These are phyloP conservation scores for Craterostigma plantagineum DNA, from an alignment of 257 asterid species.

Conservation along the genomic window DNA sequence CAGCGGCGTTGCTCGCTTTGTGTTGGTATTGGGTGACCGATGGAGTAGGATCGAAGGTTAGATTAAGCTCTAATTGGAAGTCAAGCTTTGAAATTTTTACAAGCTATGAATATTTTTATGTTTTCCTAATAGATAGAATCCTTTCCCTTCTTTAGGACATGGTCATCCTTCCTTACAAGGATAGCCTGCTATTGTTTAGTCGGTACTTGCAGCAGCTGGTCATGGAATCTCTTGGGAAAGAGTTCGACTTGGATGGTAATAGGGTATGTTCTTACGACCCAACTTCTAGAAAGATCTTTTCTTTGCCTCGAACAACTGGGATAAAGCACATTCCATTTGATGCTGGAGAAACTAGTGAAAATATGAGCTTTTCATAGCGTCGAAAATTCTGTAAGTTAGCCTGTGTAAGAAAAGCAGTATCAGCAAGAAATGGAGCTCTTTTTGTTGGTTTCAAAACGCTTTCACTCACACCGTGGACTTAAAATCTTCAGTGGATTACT, in stretches of 20 bases:
- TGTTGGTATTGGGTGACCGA: slow-evolving; percentile 98
- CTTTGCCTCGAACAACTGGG: too few species aligned
- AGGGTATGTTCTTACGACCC: slow-evolving; percentile 73
- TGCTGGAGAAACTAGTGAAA: too few species aligned
- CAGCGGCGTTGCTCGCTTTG: slow-evolving; percentile 85
- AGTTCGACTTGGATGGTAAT: slow-evolving; percentile 91
- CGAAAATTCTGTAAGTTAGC: too few species aligned
- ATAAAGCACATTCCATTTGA: too few species aligned
- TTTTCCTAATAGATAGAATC: slow-evolving; percentile 2
- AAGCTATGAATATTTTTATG: neutral
- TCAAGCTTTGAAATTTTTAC: too few species aligned
- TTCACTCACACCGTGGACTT: too few species aligned
- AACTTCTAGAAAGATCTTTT: too few species aligned
- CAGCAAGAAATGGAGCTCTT: too few species aligned
- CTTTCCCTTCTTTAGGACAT: slow-evolving; percentile 53
- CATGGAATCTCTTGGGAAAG: slow-evolving; percentile 99
- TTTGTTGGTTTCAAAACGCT: too few species aligned
- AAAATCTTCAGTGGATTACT: too few species aligned
- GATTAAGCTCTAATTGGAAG: neutral
- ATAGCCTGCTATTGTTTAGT: slow-evolving; percentile 81
- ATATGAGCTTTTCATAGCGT: too few species aligned
- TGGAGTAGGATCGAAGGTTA: slow-evolving; percentile 92
- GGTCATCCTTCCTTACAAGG: slow-evolving; percentile 99
- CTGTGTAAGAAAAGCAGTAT: too few species aligned
- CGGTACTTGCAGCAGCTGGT: slow-evolving; percentile 95